Evolutionary conservation across 2,329 filamentous ascomycete species (phyloP).

Genomic region (Ascochyta lentis): DNA sequence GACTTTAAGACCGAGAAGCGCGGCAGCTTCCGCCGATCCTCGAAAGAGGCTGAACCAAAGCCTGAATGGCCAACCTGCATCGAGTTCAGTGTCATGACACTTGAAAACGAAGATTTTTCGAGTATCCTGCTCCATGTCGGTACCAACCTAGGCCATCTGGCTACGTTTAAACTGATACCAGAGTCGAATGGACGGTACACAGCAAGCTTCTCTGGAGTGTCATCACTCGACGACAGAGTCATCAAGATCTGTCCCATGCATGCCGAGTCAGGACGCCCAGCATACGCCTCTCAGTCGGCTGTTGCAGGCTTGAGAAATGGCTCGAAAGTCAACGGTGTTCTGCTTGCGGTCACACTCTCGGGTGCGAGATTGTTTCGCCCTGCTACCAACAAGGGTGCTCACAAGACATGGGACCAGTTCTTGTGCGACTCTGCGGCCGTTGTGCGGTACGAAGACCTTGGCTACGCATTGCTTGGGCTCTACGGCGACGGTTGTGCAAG

Average conservation of each 20-base stretch:
- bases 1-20: constrained; percentile 84
- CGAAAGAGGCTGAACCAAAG: constrained; percentile 54
- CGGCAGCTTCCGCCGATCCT: constrained; percentile 70
- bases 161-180: constrained; percentile 90
- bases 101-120: constrained; percentile 94
- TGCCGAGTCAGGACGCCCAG: constrained; percentile 75
- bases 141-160: constrained; percentile 81
- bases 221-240: constrained; percentile 70
- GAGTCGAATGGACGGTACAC: constrained; percentile 72
- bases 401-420: constrained; percentile 83
- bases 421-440: constrained; percentile 83
- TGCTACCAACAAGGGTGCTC: constrained; percentile 83
- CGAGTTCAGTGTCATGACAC: constrained; percentile 87
- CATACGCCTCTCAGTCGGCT: constrained; percentile 74
- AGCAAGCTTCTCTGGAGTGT: constrained; percentile 73
- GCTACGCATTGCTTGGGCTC: constrained; percentile 79
- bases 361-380: constrained; percentile 90
- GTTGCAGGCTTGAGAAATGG: constrained; percentile 81
- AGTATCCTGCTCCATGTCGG: constrained; percentile 93
- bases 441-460: constrained; percentile 74
- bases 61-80: constrained; percentile 80
- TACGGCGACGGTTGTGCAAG: constrained; percentile 83
- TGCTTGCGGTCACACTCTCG: constrained; percentile 76
- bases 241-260: constrained; percentile 82
- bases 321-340: constrained; percentile 74